phyloP scores from a whole-genome alignment of 1,284 basidiomycete genomes.

The Filobasidium uniguttulatum region DNA sequence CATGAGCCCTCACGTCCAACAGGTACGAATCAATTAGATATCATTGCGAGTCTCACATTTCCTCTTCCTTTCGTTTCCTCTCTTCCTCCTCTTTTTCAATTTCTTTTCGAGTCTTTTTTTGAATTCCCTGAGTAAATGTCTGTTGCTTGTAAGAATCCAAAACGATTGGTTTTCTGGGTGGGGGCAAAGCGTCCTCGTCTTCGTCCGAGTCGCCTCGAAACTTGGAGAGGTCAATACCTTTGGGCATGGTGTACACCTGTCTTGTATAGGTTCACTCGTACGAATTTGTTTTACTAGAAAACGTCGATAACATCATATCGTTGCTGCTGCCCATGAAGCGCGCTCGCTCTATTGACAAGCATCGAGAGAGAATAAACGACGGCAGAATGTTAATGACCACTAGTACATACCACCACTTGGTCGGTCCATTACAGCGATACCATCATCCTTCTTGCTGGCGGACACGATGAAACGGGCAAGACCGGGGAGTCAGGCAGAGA shows the following conservation, averaged over 20 bases:
- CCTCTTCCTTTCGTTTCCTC: slow-evolving; percentile 64
- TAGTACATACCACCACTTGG: too few relatives aligned
- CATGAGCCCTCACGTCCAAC: too few relatives aligned
- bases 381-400: too few relatives aligned
- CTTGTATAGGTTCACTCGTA: too few relatives aligned
- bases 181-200: slow-evolving; percentile 20
- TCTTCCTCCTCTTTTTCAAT: slow-evolving; percentile 77
- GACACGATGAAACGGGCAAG: background rate
- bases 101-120: slow-evolving; percentile 54
- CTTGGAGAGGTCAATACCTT: slow-evolving; percentile 30
- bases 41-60: slow-evolving; percentile 28
- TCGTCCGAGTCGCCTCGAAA: slow-evolving; percentile 31
- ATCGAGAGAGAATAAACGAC: too few relatives aligned
- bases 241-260: too few relatives aligned
- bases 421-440: too few relatives aligned
- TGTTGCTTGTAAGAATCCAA: slow-evolving; percentile 33
- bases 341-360: too few relatives aligned
- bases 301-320: too few relatives aligned
- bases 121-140: slow-evolving; percentile 35
- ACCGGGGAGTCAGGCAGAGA: background rate
- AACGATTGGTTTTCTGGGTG: slow-evolving; percentile 21
- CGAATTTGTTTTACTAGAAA: too few relatives aligned
- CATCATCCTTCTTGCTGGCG: background rate
- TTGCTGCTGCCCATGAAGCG: too few relatives aligned
- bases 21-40: too few relatives aligned